Conservation (phyloP, 2,329 filamentous ascomycete species). For the Alternaria brassicicola region DNA sequence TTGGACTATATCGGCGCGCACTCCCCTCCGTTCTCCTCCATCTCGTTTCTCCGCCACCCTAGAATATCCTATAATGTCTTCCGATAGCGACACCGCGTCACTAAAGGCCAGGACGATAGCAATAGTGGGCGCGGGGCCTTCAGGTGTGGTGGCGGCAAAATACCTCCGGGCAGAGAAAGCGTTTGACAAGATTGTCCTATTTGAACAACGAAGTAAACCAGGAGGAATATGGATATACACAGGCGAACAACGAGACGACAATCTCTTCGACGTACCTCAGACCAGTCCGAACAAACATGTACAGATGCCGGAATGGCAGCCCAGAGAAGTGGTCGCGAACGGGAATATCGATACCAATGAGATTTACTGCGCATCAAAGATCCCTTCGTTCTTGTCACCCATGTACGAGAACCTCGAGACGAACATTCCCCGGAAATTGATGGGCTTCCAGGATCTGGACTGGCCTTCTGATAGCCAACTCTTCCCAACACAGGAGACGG, state of each 20-base stretch:
- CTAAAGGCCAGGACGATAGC: constrained; percentile 66
- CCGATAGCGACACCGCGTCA: constrained; percentile 17
- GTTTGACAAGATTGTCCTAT: constrained; percentile 75
- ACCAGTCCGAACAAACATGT: constrained; percentile 65
- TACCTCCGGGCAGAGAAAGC: constrained; percentile 72
- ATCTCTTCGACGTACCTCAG: constrained; percentile 66
- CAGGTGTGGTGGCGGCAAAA: constrained; percentile 79
- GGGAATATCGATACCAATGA: neutral
- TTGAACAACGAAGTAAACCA: constrained; percentile 77
- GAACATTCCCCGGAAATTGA: constrained; percentile 82
- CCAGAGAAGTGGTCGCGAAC: neutral
- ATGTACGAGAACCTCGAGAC: constrained; percentile 84
- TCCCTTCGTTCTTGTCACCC: constrained; percentile 76
- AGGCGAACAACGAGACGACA: constrained; percentile 54
- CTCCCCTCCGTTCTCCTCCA: neutral
- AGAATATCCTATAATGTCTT: constrained; percentile 5
- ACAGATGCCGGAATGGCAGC: constrained; percentile 65
- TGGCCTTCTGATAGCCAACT: constrained; percentile 70
- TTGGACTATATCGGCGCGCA: neutral
- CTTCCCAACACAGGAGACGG: constrained; percentile 74
- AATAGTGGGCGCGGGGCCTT: constrained; percentile 82
- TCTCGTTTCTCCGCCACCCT: neutral
- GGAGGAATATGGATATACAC: constrained; percentile 90
- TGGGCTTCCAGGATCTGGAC: constrained; percentile 75
- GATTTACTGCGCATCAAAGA: constrained; percentile 14